Evolutionary conservation across 2,329 filamentous ascomycete genomes (phyloP), one percentile per base, ranked within the genome.

Genomic region (Sclerotinia nivalis): DNA sequence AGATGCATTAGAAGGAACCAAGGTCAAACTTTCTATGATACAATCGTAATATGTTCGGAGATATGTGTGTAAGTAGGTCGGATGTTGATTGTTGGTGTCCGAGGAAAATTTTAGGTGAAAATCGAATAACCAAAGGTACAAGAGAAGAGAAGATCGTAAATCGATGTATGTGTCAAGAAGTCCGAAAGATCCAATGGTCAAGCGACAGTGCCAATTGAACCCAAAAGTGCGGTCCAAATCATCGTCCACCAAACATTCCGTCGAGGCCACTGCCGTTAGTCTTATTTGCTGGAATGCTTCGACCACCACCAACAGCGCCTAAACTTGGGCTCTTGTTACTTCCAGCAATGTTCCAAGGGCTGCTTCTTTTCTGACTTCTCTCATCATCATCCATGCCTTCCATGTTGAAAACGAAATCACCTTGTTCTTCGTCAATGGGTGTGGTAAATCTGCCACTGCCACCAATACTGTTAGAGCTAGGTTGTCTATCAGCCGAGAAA

Each of bases 361-460:
- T 77, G 49, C 76, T 78, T 68, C 75, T 69, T 73, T 78, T 77
- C 70, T 77, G 81, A 69, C 85, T 83, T 79, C 86, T 87, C 66
- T 83, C 79, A 31, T 84, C 80, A 45, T 88, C 86, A 73, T 90
- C 88, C 87, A 89, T 89, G 74, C 83, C 87, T 73, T 90, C 88
- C 87, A 90, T 89, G 75, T 82, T 86, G 77, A 90, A 90, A 20
- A 90, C 85, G 73, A 89, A 89, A 37, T 87, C 84, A 5, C 86
- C 82, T 69, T 89, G 87, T 74, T 90, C 88, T 76, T 89, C 88
- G 71, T 89, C 87, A 72, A 90, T 89, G 4, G 87, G 87, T 0
- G 87, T 89, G 1, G 87, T 87, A 76, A 88, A 89, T 22, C 88
- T 82, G 28, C 86, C 86, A 52, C 83, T 86, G 52, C 73, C 72